Base-by-base conservation (phyloP, 1,284 basidiomycete genomes). In the Rhodotorula sp. region DNA sequence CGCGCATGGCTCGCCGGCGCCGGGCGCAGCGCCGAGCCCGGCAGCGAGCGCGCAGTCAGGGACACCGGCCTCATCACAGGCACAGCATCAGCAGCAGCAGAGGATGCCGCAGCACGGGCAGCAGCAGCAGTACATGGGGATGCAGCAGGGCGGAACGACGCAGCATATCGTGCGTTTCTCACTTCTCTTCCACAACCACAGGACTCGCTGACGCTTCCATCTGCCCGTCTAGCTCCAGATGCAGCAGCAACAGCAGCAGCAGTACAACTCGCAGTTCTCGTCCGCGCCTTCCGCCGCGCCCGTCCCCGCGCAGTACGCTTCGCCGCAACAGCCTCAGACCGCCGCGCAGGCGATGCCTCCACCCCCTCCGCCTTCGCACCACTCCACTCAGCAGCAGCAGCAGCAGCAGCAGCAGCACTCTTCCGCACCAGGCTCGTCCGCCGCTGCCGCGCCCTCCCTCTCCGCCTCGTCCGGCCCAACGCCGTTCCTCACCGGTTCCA, bases 201-300 rank as follows among this genome's bases (percentile, higher is more conserved):
- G 25, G 48, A 9, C 17, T n/a, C 10, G 12, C 48, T 44, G 22
- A 41, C 39, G 10, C n/a, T 19, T 21, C 44, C 21, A 3, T 17
- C 19, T 19, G 19, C 19, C 39, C 44, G 44, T 17, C 15, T 17
- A 50, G 57, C 57, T 46, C 17, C 34, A 51, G 27, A 25, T 37
- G 64, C 64, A 59, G 57, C 64, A 65, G 53, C 59, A 61, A 46
- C 66, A 68, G 32, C 60, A 62, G 66, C 44, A 61, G 55, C 60
- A 62, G 51, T 59, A 67, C 32, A 32, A 32, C 41, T 32, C 39
- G 41, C 41, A 58, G 37, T 29, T 15, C 29, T 21, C 59, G 29
- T 46, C 41, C 2, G 32, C 46, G 10, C n/a, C 44, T 32, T n/a
- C 46, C 8, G 27, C 46, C n/a, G 34, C 25, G 27, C 36, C 41